Evolutionary conservation across 208 protist species (phyloP), one percentile per base, ranked within the genome.

Genomic region (Novymonas esmeraldas): DNA sequence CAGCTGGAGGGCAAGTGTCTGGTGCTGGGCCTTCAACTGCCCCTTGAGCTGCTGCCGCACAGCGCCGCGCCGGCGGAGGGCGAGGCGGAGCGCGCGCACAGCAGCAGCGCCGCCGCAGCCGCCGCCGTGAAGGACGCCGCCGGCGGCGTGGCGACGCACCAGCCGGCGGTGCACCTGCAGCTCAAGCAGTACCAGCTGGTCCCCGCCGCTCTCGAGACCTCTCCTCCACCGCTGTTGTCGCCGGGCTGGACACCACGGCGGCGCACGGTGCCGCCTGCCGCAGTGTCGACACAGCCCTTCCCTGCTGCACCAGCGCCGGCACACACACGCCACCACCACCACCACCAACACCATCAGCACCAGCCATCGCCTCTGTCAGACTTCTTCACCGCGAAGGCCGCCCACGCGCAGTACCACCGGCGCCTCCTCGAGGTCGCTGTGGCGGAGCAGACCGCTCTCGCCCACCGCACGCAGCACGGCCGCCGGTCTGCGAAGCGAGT

Each of bases 361-460:
- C 13, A 29, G 38, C 38, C 28, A 64, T 11, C 42, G 13, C 50
- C 18, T 9, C 14, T 36, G 34, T 6, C 59, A 0, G 55, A 68
- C 55, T 75, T 75, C 26, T 60, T 69, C 34, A 44, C 61, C 11
- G 49, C 64, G 28, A 62, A 59, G 46, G 57, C 49, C 55, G 46
- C 55, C 22, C 58, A 75, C 49, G 61, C 60, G 1, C 60, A 42
- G 1, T 33, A 69, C 61, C 34, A 64, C 14, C 70, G 64, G 26
- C 61, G 61, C 9, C 62, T 75, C 22, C 62, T 75, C 29, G 61
- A 68, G 45, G 44, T 60, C 44, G 70, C 70, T 2, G 70, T 75
- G 62, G 70, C 70, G 39, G 70, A 75, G 55, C 61, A 75, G 38
- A 60, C 70, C 4, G 62, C 70, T n/a, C 57, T 75, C 22, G 61